Evolutionary conservation across 306 rosid species (phyloP), one percentile per base, ranked within the genome.

Genomic region (Coriaria nepalensis): DNA sequence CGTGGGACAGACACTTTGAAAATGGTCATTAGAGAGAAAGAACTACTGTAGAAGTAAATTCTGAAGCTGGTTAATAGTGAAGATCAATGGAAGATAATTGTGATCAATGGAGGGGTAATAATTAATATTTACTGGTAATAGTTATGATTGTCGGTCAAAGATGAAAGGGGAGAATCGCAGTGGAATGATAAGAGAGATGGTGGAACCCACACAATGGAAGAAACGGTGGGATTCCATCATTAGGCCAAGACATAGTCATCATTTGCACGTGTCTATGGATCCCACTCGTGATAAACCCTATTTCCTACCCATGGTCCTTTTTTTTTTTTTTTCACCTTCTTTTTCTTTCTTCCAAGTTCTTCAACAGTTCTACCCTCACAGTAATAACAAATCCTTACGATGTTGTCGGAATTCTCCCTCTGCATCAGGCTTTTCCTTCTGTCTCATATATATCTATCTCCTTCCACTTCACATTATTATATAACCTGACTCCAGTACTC

Each of bases 141-240:
- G 29, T 20, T 20, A 20, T 20, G 29, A 20, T 34, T 69, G 78
- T 66, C 65, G 81, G 86, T 80, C 78, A 78, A 80, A 80, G 62
- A 55, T 51, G 66, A 84, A 70, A 61, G 33, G 33, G 43, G 32
- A 42, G 57, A 56, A 63, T 72, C 67, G 82, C n/a, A 77, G 73
- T 68, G 53, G 75, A 76, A 71, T 59, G 76, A 69, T 71, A 55
- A 43, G 60, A 45, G 29, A 20, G 29, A 20, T 1, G 11, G 72
- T 64, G 83, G 93, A 47, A 36, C 93, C 95, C 82, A 78, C 80
- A 77, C 81, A 75, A 85, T 81, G 95, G 93, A 72, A 54, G 72
- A 76, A 81, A 50, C 93, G 93, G 95, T 86, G 93, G 69, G 51
- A 76, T 78, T 71, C 71, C 85, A 86, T 86, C 87, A 86, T 83